Conservation (phyloP, 768 basidiomycete species). For the Termitomyces sp. region DNA sequence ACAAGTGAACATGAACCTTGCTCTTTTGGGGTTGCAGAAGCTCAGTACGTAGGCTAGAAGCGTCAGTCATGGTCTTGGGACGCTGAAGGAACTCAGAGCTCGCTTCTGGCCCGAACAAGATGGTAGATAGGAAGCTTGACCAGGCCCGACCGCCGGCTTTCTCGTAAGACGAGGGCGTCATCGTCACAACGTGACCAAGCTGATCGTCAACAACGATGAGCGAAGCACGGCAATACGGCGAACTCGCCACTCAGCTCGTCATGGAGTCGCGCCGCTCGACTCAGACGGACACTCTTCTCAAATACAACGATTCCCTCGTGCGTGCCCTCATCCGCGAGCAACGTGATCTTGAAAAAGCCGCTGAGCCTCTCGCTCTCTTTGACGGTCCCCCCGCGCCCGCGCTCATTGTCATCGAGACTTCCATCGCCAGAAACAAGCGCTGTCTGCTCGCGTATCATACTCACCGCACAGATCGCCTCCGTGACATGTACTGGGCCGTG, state of each 20-base stretch:
- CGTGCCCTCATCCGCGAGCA: constrained; percentile 87
- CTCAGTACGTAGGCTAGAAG: background rate
- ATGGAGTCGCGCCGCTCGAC: constrained; percentile 84
- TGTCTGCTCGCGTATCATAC: constrained; percentile 91
- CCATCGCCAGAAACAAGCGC: constrained; percentile 91
- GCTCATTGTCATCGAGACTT: constrained; percentile 82
- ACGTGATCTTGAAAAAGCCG: constrained; percentile 72
- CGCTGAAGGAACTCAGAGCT: background rate
- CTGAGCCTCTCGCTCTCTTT: constrained; percentile 30
- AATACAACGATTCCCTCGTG: constrained; percentile 89
- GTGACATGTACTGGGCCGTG: constrained; percentile 85
- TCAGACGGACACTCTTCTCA: constrained; percentile 76
- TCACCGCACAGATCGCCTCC: constrained; percentile 78
- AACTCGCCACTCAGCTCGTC: constrained; percentile 85
- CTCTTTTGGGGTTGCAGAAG: background rate
- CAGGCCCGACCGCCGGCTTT: background rate
- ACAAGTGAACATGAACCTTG: background rate
- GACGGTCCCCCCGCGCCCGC: constrained; percentile 49
- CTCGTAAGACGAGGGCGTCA: background rate
- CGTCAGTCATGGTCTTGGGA: background rate
- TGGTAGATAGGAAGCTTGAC: background rate
- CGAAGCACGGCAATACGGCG: constrained; percentile 68
- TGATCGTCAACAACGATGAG: constrained; percentile 28
- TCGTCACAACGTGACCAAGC: constrained; percentile 4
- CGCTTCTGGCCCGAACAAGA: background rate